phyloP scores from a whole-genome alignment of 805 yeast genomes.

The Lipomyces yamanashiensis region DNA sequence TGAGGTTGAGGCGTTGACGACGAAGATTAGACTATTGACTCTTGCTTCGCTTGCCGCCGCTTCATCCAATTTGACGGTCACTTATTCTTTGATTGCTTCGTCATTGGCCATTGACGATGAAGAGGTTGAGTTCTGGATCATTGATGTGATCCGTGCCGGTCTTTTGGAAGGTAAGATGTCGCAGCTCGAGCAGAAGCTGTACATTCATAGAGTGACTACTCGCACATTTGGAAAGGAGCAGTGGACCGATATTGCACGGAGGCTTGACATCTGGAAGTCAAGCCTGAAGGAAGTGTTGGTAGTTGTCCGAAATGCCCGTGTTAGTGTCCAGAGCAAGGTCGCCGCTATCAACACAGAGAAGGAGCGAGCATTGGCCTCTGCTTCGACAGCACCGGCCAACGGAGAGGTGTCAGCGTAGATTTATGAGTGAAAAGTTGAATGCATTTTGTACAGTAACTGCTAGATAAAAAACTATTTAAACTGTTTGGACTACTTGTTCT shows the following conservation, averaged over 20 bases:
- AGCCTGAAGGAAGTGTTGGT: slow-evolving; percentile 42
- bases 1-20: slow-evolving; percentile 29
- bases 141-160: slow-evolving; percentile 51
- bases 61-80: slow-evolving; percentile 33
- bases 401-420: slow-evolving; percentile 1
- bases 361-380: slow-evolving; percentile 9
- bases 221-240: slow-evolving; percentile 47
- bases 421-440: not conserved
- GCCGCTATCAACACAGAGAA: slow-evolving; percentile 9
- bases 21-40: slow-evolving; percentile 36
- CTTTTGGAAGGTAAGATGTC: slow-evolving; percentile 51
- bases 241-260: slow-evolving; percentile 46
- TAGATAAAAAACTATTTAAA: not conserved
- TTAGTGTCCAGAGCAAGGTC: slow-evolving; percentile 24
- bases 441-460: slow-evolving; percentile 7
- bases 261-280: slow-evolving; percentile 47
- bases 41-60: slow-evolving; percentile 36
- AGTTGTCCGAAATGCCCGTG: slow-evolving; percentile 40
- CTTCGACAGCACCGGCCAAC: not conserved
- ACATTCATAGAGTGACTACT: slow-evolving; percentile 46
- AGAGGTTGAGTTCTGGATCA: slow-evolving; percentile 49
- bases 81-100: slow-evolving; percentile 45
- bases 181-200: slow-evolving; percentile 47
- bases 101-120: slow-evolving; percentile 43
- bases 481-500: not conserved